Percentiles rank a stretch among this genome's conserved stretches.
Evolutionary conservation across 2,329 filamentous ascomycete genomes (phyloP).

Genomic region (Fusarium albidum): DNA sequence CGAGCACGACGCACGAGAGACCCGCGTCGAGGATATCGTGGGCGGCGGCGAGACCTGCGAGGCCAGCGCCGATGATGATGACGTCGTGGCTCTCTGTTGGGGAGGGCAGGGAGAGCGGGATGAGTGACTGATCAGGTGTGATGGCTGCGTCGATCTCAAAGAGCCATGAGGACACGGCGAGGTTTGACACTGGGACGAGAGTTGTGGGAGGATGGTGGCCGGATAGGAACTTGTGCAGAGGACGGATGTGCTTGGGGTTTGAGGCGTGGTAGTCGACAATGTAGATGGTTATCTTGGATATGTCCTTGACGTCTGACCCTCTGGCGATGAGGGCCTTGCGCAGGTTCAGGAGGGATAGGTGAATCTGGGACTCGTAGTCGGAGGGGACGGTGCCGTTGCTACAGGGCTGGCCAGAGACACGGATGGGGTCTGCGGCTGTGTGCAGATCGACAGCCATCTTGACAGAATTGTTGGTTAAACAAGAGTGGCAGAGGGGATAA

Average conservation of each 20-base stretch:
- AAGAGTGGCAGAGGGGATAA: no score
- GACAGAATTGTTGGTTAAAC: no score
- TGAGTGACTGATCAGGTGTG: constrained; percentile 19
- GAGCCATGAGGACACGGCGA: constrained; percentile 49
- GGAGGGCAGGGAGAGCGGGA: constrained; percentile 9
- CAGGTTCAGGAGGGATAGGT: constrained; percentile 50
- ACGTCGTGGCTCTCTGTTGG: constrained; percentile 34
- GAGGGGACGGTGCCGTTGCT: constrained; percentile 42
- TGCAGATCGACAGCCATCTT: no score
- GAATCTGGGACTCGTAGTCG: constrained; percentile 52
- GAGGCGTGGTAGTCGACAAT: constrained; percentile 53
- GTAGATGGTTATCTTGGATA: constrained; percentile 52
- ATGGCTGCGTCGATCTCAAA: constrained; percentile 55
- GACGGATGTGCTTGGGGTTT: constrained; percentile 47
- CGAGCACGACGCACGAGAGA: constrained; percentile 53
- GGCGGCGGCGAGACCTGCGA: constrained; percentile 50
- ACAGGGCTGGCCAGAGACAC: constrained; percentile 50
- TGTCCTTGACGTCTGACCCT: constrained; percentile 46
- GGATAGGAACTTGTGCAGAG: constrained; percentile 48
- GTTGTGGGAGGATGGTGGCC: constrained; percentile 53
- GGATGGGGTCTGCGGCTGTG: no score
- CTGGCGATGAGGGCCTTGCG: constrained; percentile 46
- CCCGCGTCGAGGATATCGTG: constrained; percentile 47
- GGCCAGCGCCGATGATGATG: constrained; percentile 56
- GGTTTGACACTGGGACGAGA: constrained; percentile 50